Base-by-base conservation (phyloP, 1,284 basidiomycete genomes). In the Trametes sp. region DNA sequence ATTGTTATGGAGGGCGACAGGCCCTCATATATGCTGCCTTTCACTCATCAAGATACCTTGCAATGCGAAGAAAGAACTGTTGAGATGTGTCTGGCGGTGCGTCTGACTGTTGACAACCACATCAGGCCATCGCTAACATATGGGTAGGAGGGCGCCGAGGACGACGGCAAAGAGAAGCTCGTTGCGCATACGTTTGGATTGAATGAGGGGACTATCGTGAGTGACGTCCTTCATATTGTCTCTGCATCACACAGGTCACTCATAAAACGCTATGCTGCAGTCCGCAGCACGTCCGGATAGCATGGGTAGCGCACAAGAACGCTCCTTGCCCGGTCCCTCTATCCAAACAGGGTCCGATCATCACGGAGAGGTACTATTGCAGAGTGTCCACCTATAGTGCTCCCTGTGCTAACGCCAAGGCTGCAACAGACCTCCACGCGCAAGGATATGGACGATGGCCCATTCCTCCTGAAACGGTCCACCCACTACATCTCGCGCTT, bases 381-480 rank as follows among this genome's bases (percentile, higher is more conserved):
- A 24, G 1, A 8, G 21, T 21, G 41, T 13, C 11, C 16, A 36
- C 16, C 11, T 36, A 13, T n/a, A 19, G 1, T 4, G 16, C n/a
- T 19, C 19, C 4, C 1, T 19, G 14, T 41, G 38, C 38, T 41
- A 8, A 41, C 19, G 13, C 4, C 16, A 4, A 19, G 8, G n/a
- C 33, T 28, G 6, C 28, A 6, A 13, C 38, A 24, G 33, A 26
- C 11, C 3, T 8, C 6, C 13, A 8, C 23, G 8, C 35, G 2
- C 23, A 11, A 23, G 33, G 50, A 49, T n/a, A 14, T 23, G 11
- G 14, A 13, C 9, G 51, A 38, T 5, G 23, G 35, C 1, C 35
- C 23, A 1, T 53, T 53, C 36, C 51, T 53, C 6, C 51, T 53
- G 13, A 53, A 53, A n/a, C 51, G 51, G 23, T 53, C 51, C 23